Evolutionary conservation across 2,329 filamentous ascomycete species (phyloP).

Genomic region (Chalaropsis ovoidea): DNA sequence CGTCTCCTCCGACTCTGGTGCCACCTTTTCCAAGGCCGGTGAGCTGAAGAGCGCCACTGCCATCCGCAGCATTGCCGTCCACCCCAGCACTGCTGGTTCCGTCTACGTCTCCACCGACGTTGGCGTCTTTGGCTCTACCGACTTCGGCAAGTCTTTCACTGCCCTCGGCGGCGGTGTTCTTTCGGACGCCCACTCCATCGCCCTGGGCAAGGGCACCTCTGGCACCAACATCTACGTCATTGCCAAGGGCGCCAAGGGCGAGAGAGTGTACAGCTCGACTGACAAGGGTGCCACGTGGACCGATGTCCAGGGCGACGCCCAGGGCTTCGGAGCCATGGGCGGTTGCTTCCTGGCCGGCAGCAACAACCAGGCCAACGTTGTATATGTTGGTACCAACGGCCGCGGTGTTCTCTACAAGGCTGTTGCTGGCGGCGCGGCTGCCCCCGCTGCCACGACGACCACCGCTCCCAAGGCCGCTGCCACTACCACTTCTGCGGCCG

Average conservation of each 20-base stretch:
- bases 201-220: conserved; percentile 39
- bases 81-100: conserved; percentile 49
- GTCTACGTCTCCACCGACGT: conserved; percentile 48
- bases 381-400: conserved; percentile 30
- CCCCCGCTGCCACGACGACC: neutral
- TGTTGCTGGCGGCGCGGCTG: neutral
- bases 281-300: conserved; percentile 38
- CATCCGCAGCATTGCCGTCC: conserved; percentile 47
- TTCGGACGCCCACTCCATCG: conserved; percentile 36
- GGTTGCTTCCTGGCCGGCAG: conserved; percentile 37
- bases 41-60: conserved; percentile 35
- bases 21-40: conserved; percentile 37
- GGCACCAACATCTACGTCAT: conserved; percentile 30
- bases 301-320: conserved; percentile 38
- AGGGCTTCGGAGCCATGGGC: conserved; percentile 39
- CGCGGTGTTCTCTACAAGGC: conserved; percentile 14
- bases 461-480: neutral
- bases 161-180: conserved; percentile 32
- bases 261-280: conserved; percentile 38
- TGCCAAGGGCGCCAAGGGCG: conserved; percentile 34
- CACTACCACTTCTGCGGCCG: neutral
- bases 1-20: conserved; percentile 41
- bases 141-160: conserved; percentile 42
- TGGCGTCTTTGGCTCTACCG: conserved; percentile 45
- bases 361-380: conserved; percentile 37